These are phyloP conservation scores for Aspergillus pseudoterreus DNA, from an alignment of 2,329 filamentous ascomycete species.

Conservation along the genomic window DNA sequence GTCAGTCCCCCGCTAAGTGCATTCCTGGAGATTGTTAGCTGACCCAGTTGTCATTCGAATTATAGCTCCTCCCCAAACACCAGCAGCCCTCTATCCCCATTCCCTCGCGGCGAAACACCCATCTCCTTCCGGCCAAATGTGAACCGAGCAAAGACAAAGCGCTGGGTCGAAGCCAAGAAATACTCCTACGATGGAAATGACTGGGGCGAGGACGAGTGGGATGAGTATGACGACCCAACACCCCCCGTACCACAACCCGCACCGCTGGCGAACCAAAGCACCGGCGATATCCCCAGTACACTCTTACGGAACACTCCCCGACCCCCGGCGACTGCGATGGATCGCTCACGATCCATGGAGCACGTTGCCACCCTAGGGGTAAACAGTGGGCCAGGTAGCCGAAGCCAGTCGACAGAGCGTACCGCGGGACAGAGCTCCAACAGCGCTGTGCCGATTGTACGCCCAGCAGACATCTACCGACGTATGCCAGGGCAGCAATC, in stretches of 20 bases:
- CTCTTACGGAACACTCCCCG: slow-evolving; percentile 8
- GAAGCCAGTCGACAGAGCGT: slow-evolving; percentile 19
- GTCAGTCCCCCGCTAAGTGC: slow-evolving; percentile 15
- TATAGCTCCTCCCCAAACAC: slow-evolving; percentile 4
- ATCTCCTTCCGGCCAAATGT: slow-evolving; percentile 77
- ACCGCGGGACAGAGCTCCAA: slow-evolving; percentile 7
- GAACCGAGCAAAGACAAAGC: slow-evolving; percentile 83
- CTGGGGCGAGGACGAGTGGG: slow-evolving; percentile 69
- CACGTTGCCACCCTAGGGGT: slow-evolving; percentile 15
- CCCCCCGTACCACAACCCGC: slow-evolving; percentile 19
- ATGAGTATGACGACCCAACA: slow-evolving; percentile 60
- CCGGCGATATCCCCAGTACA: slow-evolving; percentile 16
- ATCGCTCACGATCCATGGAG: slow-evolving; percentile 41
- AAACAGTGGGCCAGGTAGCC: slow-evolving; percentile 20
- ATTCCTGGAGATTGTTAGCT: neutral
- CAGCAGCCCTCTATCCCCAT: slow-evolving; percentile 27
- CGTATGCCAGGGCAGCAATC: slow-evolving; percentile 64
- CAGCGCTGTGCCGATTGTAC: slow-evolving; percentile 60
- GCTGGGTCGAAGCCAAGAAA: slow-evolving; percentile 88
- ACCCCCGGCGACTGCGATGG: slow-evolving; percentile 23
- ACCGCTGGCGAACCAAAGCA: slow-evolving; percentile 24
- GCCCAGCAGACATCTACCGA: slow-evolving; percentile 74
- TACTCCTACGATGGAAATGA: slow-evolving; percentile 90
- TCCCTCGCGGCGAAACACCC: slow-evolving; percentile 34
- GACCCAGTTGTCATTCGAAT: neutral